A percentile compares a stretch with the other conserved stretches of the same genome.
Evolutionary conservation across 2,329 filamentous ascomycete species (phyloP).

Genomic region (Cytospora chrysosperma): DNA sequence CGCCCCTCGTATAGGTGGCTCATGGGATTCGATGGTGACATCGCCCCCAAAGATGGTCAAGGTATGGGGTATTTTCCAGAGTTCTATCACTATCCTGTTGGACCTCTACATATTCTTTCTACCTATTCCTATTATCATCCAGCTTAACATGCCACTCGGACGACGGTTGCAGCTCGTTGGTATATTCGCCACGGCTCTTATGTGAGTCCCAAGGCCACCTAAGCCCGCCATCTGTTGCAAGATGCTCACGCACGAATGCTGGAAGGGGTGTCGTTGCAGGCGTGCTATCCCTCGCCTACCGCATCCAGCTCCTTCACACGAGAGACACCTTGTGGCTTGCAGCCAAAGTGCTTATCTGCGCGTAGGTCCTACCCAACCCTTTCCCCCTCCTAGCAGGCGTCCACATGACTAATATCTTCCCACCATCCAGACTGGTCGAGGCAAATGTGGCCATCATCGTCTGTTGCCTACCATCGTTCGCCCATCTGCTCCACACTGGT

Average conservation of each 20-base stretch:
- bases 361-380: not conserved
- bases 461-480: not conserved
- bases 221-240: not conserved
- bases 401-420: not conserved
- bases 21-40: not conserved
- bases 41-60: not conserved
- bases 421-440: not conserved
- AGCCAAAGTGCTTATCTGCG: not conserved
- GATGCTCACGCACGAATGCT: not conserved
- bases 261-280: not conserved
- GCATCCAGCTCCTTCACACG: not conserved
- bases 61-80: not conserved
- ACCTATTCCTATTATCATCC: not conserved
- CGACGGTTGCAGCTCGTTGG: not conserved
- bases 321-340: not conserved
- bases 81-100: not conserved
- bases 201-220: not conserved
- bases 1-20: not conserved
- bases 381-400: not conserved
- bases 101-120: slow-evolving; percentile 1
- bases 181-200: not conserved
- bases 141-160: not conserved
- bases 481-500: not conserved
- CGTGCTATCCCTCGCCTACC: not conserved
- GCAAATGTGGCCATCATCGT: slow-evolving; percentile 5